Evolutionary conservation across 192 early-diverging fungal species (phyloP), one percentile per base, ranked within the genome.

Genomic region (Coemansia sp.): DNA sequence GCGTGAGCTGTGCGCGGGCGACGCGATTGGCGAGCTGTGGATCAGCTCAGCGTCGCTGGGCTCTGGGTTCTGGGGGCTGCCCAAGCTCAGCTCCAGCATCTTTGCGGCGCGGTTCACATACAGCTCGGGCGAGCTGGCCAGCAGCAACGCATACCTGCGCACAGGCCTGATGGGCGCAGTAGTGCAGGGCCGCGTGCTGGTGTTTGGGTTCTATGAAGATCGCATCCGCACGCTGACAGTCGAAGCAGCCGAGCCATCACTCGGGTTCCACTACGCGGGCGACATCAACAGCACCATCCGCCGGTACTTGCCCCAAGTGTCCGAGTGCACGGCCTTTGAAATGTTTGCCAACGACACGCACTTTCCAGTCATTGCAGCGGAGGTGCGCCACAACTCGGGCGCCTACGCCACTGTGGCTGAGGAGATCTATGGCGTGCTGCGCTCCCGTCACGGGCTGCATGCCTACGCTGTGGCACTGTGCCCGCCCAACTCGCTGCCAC

Each of bases 11-110:
- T 92, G 90, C 45, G 85, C 89, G 8, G 79, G 89, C 1, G 87
- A 92, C 74, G 83, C 87, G 1, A 86, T 94, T 62, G 94, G 94
- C 46, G 94, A 95, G 81, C 85, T 95, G n/a, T 94, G 93, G 92
- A 84, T 94, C 8, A 85, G 89, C 70, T 88, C 91, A 3, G 89
- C 90, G 14, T 88, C 85, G 29, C 77, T 95, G 44, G 87, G 89
- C 8, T 86, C 85, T 27, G 90, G 90, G 6, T 94, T 94, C 82
- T 93, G 90, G 92, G 89, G 84, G 15, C 73, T 94, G 36, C 87
- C 91, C 15, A 89, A 89, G 65, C 86, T 92, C 53, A 92, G 86
- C 1, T 85, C 90, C 67, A 87, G 87, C 32, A 90, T 93, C 5
- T 93, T 94, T 72, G 82, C 87, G 31, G 91, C 90, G 2, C 73